phyloP scores from a whole-genome alignment of 1,139 yeast species.

The Lodderomyces pseudojiufengensis region DNA sequence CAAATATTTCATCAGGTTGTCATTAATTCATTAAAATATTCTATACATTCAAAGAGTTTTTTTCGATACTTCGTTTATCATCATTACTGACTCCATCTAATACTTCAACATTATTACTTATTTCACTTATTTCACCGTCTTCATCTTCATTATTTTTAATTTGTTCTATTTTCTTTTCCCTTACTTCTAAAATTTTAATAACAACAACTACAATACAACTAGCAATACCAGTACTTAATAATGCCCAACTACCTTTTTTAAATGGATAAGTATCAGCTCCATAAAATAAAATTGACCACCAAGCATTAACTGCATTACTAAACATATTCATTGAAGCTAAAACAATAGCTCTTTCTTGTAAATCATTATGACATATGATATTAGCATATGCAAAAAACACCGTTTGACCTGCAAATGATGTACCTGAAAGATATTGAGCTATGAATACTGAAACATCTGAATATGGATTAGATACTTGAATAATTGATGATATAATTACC shows the following conservation, averaged over 20 bases:
- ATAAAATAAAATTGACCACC: slow-evolving; percentile 58
- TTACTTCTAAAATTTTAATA: slow-evolving; percentile 30
- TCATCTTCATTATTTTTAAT: no score
- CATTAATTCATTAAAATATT: no score
- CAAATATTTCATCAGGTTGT: no score
- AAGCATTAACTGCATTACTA: slow-evolving; percentile 57
- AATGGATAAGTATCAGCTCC: slow-evolving; percentile 52
- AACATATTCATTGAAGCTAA: slow-evolving; percentile 64
- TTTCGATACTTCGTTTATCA: no score
- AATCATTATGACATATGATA: slow-evolving; percentile 48
- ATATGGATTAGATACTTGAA: slow-evolving; percentile 15
- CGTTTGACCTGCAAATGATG: slow-evolving; percentile 55
- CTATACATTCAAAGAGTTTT: no score
- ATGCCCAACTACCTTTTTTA: slow-evolving; percentile 52
- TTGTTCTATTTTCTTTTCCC: slow-evolving; percentile 20
- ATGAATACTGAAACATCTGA: slow-evolving; percentile 32
- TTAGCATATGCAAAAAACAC: slow-evolving; percentile 61
- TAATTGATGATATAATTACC: slow-evolving; percentile 43
- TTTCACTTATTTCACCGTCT: no score
- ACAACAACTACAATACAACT: slow-evolving; percentile 19
- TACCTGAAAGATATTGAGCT: slow-evolving; percentile 55
- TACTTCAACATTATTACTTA: no score
- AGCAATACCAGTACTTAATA: slow-evolving; percentile 46
- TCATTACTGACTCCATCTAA: no score
- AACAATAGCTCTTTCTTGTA: slow-evolving; percentile 55